Evolutionary conservation across 345 rosid genomes (phyloP), one percentile per base, ranked within the genome.

Genomic region (Garcia nutans): DNA sequence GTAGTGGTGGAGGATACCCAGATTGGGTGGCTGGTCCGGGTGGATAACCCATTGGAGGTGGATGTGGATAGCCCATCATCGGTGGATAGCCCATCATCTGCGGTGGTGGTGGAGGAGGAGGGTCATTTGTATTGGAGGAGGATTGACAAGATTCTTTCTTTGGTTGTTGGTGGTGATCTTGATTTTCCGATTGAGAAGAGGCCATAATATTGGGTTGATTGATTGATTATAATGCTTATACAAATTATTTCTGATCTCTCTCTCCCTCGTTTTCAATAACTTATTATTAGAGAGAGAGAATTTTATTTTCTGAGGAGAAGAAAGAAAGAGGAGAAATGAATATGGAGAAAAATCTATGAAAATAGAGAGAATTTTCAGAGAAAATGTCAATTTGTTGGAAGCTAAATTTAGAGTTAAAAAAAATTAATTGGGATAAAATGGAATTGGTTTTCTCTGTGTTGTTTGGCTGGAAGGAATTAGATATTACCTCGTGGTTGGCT

Each of bases 21-120:
- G 28, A 5, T 49, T 20, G 74, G 9, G 49, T n/a, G n/a, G n/a
- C 49, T 10, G 49, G 49, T 7, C 41, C n/a, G 8, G 59, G 68
- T 8, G 69, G 77, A 79, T 81, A 82, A 6, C 80, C 77, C 82
- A 81, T 80, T 20, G 56, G 87, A 28, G 31, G 31, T 28, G 31
- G 31, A 28, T 28, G 31, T 28, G 31, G 31, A 58, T 80, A 80
- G 8, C 83, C 79, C 60, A 75, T 65, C 6, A 77, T 31, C 5
- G 77, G 79, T 5, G 85, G 84, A 37, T 76, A 79, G 2, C 65
- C 67, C 10, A 72, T 20, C 4, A 72, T 20, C 4, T 82, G 65
- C 57, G 65, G 74, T 10, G 65, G 77, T 70, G 6, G 45, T 58
- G 8, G 5, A 47, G 9, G 15, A 68, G 41, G 41, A 12, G 61